phyloP scores from a whole-genome alignment of 1,284 basidiomycete species.

The Naganishia sp. region DNA sequence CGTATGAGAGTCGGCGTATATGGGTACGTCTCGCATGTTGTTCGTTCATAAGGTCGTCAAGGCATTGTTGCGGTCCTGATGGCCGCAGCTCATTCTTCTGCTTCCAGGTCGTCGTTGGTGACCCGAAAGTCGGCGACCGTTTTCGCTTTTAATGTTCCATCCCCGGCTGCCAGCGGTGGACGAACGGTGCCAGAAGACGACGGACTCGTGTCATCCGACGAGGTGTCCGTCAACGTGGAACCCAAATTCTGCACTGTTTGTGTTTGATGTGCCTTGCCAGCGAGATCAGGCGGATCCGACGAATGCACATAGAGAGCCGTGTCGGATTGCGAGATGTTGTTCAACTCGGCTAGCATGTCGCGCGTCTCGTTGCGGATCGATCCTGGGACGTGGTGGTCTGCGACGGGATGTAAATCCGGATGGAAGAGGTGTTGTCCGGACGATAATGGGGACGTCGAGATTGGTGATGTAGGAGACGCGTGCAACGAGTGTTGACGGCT shows the following conservation, averaged over 20 bases:
- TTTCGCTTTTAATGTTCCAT: constrained; percentile 6
- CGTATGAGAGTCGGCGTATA: too few species aligned
- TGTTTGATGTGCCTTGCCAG: background rate
- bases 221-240: too few species aligned
- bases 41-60: too few species aligned
- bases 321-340: background rate
- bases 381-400: constrained; percentile 6
- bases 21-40: too few species aligned
- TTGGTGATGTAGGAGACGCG: constrained; percentile 3
- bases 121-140: constrained; percentile 14
- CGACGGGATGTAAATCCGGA: constrained; percentile 17
- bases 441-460: background rate
- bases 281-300: background rate
- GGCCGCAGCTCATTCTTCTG: too few species aligned
- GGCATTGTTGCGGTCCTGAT: too few species aligned
- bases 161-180: background rate
- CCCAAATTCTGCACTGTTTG: background rate
- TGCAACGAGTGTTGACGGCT: too few species aligned
- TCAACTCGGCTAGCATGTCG: background rate
- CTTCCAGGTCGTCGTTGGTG: too few species aligned
- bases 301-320: background rate
- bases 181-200: constrained; percentile 6
- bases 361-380: background rate
- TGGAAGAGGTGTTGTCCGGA: constrained; percentile 14
- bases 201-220: constrained; percentile 2